A percentile compares a stretch with the other conserved stretches of the same genome.
Evolutionary conservation across 192 early-diverging fungal species (phyloP).

Genomic region (Coemansia sp.): DNA sequence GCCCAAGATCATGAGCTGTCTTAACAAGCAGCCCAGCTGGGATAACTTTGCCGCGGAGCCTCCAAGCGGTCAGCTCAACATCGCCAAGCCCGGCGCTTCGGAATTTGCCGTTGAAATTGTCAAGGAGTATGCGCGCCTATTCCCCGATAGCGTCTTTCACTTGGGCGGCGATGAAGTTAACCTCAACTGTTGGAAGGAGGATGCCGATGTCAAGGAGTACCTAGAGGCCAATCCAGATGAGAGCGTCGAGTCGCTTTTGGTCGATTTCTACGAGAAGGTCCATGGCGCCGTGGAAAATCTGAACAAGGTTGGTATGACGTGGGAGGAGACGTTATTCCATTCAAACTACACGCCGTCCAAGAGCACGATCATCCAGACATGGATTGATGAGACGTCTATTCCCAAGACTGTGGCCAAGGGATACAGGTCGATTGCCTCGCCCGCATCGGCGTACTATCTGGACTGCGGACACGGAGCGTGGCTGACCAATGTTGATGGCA

Average conservation of each 20-base stretch:
- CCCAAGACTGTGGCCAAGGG: constrained; percentile 60
- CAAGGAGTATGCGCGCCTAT: constrained; percentile 63
- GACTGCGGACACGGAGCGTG: constrained; percentile 79
- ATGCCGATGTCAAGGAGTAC: constrained; percentile 49
- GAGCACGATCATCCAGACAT: constrained; percentile 68
- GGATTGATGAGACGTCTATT: constrained; percentile 64
- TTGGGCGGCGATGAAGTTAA: constrained; percentile 79
- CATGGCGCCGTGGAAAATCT: constrained; percentile 49
- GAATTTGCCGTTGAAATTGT: constrained; percentile 64
- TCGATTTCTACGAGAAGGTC: constrained; percentile 58
- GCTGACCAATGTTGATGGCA: constrained; percentile 65
- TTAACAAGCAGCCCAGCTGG: constrained; percentile 60
- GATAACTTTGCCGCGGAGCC: constrained; percentile 70
- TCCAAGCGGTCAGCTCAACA: constrained; percentile 83
- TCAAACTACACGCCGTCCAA: constrained; percentile 60
- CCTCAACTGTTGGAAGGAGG: constrained; percentile 66
- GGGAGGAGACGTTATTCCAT: constrained; percentile 75
- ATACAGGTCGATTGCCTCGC: constrained; percentile 64
- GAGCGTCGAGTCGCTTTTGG: constrained; percentile 38
- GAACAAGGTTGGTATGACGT: constrained; percentile 68
- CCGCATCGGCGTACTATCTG: constrained; percentile 66
- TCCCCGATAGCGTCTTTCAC: constrained; percentile 73
- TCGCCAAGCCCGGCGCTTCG: constrained; percentile 62
- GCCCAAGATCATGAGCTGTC: constrained; percentile 62
- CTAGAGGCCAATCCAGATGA: constrained; percentile 31